Base-by-base conservation (phyloP, 306 rosid species). In the Cucurbita moschata region DNA sequence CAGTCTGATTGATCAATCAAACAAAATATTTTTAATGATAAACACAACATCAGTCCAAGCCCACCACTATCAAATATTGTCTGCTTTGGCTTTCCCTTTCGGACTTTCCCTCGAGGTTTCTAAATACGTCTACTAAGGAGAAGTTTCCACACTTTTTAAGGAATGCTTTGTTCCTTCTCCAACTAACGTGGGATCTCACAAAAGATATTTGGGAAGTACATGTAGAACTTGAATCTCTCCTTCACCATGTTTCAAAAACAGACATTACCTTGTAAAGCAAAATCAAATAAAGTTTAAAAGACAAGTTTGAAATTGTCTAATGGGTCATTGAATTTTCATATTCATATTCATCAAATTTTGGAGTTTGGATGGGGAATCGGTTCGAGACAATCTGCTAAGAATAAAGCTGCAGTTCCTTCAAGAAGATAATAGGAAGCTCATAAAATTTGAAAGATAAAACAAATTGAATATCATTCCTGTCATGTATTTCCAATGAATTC, bases 1-100 rank as follows among this genome's bases (percentile, higher is more conserved):
- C 59, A 56, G 68, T 84, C 99, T 89, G 82, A 72, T 60, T 60
- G 62, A 65, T 83, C 51, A 75, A 79, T 50, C 47, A 70, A 40
- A 75, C 85, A 69, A 74, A 75, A 44, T 46, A 2, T 44, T 76
- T 66, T 60, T 52, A 30, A 66, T 10, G 11, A 66, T 11, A 2
- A 44, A 66, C 19, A 66, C 6, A 8, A 61, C 0, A 19, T 44
- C 35, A 4, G 35, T 2, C 35, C 35, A 30, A 30, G 4, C 35
- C 4, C 35, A 30, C 35, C 3, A 1, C 35, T 30, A 30, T 1
- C 35, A 30, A 3, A 30, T 30, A 30, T 30, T 30, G 35, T 30
- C 35, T 30, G 35, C 35, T 30, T 30, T 30, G 35, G 0, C 35
- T 30, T 30, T 30, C 35, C 0, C 2, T 26, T 26, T 1, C 30